Conservation (phyloP, 495 filamentous ascomycete genomes). For the Chaetomium fimeti region DNA sequence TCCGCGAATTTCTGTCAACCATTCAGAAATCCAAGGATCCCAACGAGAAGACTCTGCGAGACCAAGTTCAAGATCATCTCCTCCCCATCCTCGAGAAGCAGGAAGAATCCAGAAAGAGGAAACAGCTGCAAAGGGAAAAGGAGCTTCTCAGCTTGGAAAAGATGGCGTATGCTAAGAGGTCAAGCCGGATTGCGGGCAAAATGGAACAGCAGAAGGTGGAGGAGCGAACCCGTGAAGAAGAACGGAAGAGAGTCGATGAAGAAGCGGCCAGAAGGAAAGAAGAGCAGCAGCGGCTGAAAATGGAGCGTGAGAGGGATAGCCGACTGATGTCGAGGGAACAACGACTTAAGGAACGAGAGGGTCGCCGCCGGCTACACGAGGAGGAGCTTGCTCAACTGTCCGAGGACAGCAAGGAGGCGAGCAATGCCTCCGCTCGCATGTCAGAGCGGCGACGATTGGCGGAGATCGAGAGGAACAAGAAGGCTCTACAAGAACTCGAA, state of each 20-base stretch:
- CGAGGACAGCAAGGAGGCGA: constrained; percentile 69
- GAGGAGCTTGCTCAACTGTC: constrained; percentile 76
- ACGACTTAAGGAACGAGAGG: constrained; percentile 77
- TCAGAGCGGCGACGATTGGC: constrained; percentile 77
- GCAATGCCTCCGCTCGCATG: constrained; percentile 60
- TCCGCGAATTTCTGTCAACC: constrained; percentile 65
- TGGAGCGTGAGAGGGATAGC: constrained; percentile 69
- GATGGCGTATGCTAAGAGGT: constrained; percentile 89
- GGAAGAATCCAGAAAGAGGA: constrained; percentile 71
- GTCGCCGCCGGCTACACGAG: constrained; percentile 75
- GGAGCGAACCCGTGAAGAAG: constrained; percentile 67
- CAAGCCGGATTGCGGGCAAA: constrained; percentile 80
- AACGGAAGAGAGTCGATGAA: constrained; percentile 65
- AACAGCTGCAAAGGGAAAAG: constrained; percentile 68
- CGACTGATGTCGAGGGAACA: constrained; percentile 83
- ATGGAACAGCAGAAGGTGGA: constrained; percentile 72
- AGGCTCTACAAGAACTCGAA: constrained; percentile 67
- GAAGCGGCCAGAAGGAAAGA: constrained; percentile 66
- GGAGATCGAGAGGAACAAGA: constrained; percentile 72
- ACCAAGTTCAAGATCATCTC: constrained; percentile 68
- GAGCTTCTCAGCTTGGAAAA: constrained; percentile 77
- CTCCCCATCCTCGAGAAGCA: constrained; percentile 79
- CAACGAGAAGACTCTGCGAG: constrained; percentile 75
- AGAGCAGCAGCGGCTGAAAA: constrained; percentile 64
- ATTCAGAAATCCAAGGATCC: constrained; percentile 71